Percentiles rank a stretch among this genome's conserved stretches.
phyloP scores from a whole-genome alignment of 2,329 filamentous ascomycete genomes.

The Cercospora sp. region DNA sequence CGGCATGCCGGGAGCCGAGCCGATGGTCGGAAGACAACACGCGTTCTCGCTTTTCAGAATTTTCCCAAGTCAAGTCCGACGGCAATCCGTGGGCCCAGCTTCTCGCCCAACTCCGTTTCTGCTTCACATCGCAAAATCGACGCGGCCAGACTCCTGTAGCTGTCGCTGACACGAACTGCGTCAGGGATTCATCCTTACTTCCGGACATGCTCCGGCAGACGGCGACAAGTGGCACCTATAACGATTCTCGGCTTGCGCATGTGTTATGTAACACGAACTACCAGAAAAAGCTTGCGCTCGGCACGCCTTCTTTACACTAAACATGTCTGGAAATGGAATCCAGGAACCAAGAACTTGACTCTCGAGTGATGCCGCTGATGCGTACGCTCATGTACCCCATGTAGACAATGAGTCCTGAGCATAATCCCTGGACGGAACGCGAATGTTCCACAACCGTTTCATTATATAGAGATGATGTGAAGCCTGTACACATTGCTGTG shows the following conservation, averaged over 20 bases:
- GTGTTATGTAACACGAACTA: constrained; percentile 7
- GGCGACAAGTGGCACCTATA: background rate
- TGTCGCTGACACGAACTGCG: background rate
- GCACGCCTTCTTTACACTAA: constrained; percentile 3
- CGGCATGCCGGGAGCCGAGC: background rate
- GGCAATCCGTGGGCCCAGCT: background rate
- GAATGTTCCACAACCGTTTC: constrained; percentile 4
- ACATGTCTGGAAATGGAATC: constrained; percentile 8
- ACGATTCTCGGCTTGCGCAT: background rate
- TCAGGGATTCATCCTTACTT: background rate
- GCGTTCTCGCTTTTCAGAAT: background rate
- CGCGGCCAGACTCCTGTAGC: background rate
- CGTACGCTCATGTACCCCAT: background rate
- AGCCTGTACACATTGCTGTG: background rate
- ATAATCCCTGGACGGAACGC: background rate
- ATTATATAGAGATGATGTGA: constrained; percentile 3
- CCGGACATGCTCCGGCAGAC: background rate
- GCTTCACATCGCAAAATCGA: background rate
- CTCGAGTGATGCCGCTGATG: too few species aligned
- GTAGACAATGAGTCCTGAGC: background rate
- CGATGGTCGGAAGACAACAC: background rate
- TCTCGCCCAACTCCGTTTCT: background rate
- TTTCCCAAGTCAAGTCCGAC: background rate
- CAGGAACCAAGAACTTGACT: background rate
- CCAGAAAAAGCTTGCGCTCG: constrained; percentile 1